Evolutionary conservation across 805 yeast genomes (phyloP), one percentile per base, ranked within the genome.

Genomic region (Wickerhamiella spandovensis): DNA sequence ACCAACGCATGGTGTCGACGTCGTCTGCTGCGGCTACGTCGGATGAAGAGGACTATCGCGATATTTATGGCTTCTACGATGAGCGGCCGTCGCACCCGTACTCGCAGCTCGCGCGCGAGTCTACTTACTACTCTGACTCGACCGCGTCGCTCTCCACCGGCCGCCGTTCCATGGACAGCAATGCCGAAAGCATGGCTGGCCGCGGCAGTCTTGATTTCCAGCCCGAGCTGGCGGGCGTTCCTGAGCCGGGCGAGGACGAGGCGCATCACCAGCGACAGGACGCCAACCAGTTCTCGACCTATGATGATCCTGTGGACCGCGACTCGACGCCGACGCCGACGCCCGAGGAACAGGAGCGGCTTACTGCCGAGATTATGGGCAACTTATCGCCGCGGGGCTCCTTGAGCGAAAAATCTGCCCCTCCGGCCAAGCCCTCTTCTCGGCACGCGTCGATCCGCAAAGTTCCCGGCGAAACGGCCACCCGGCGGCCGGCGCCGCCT

Each of bases 131-230:
- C n/a, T 44, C 46, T 6, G 62, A 58, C 45, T 59, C 64, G 4
- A 52, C 62, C 15, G 62, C 61, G 15, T 55, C 65, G 21, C 44
- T 62, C 3, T 61, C 64, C 5, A 61, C 64, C 8, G 64, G 64
- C 10, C 41, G 53, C 20, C 52, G 54, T 20, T 57, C 61, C 42
- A 37, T 56, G 15, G 62, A 57, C 32, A 55, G 54, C 32, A 28
- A 35, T 17, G 43, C 35, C 23, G 53, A 44, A 28, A 43, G 23
- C 39, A 43, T 24, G 45, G 53, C 23, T 42, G 32, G 38, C 23
- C 50, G 46, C 32, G 49, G 47, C 41, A 48, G 47, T 22, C 45
- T 37, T 48, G 58, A 49, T 30, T 47, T 47, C 47, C 55, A 48
- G 49, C 48, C 54, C 30, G 56, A 38, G 35, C 49, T 51, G 24